phyloP scores from a whole-genome alignment of 768 basidiomycete genomes.

The Mycena venus region DNA sequence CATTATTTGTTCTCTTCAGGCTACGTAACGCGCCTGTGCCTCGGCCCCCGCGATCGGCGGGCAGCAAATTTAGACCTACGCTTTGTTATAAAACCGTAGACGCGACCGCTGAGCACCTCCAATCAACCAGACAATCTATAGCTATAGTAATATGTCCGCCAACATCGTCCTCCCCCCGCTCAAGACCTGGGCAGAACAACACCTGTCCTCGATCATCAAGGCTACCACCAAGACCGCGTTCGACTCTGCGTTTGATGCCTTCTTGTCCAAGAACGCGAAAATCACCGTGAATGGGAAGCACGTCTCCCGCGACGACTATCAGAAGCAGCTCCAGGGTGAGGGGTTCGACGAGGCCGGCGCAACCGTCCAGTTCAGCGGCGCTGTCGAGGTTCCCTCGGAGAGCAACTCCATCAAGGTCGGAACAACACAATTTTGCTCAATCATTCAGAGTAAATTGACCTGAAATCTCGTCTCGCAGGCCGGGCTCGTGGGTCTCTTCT shows the following conservation, averaged over 20 bases:
- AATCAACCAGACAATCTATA: no score
- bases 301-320: slow-evolving; percentile 55
- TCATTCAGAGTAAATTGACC: no score
- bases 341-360: slow-evolving; percentile 46
- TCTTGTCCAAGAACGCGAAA: slow-evolving; percentile 50
- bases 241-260: slow-evolving; percentile 53
- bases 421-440: no score
- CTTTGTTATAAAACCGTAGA: not conserved
- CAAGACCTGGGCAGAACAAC: slow-evolving; percentile 56
- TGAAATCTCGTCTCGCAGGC: no score
- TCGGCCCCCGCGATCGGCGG: slow-evolving; percentile 16
- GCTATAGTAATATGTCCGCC: no score
- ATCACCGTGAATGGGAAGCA: slow-evolving; percentile 58
- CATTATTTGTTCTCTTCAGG: not conserved
- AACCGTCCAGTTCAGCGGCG: slow-evolving; percentile 42
- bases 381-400: slow-evolving; percentile 45
- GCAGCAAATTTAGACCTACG: not conserved
- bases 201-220: slow-evolving; percentile 51
- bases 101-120: not conserved
- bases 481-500: slow-evolving; percentile 51
- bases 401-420: slow-evolving; percentile 30
- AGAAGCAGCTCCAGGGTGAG: slow-evolving; percentile 48
- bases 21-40: not conserved
- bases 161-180: slow-evolving; percentile 43
- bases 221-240: slow-evolving; percentile 53